Percentiles rank a stretch among this genome's conserved stretches.
phyloP scores from a whole-genome alignment of 352 stramenopile genomes.

The Phytophthora pluvialis region DNA sequence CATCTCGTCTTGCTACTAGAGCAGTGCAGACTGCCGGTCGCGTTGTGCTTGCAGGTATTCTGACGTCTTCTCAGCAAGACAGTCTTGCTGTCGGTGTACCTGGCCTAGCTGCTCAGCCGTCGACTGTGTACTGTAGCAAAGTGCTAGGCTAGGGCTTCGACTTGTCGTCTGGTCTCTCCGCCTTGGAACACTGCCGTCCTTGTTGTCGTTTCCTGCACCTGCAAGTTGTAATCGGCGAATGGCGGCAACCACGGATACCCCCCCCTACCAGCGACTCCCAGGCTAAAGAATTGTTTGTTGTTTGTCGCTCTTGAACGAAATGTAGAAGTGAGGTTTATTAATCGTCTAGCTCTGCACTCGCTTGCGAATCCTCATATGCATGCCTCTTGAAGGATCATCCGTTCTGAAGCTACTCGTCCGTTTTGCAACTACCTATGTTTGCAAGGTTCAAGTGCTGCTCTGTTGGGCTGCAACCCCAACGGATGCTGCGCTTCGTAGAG shows the following conservation, averaged over 20 bases:
- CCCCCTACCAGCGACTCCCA: background rate
- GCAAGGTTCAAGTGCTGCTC: too few relatives aligned
- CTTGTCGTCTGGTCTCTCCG: constrained; percentile 2
- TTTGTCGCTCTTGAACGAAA: too few relatives aligned
- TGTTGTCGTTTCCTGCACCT: background rate
- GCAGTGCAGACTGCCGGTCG: constrained; percentile 5
- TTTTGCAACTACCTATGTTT: too few relatives aligned
- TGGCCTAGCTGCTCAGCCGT: constrained; percentile 13
- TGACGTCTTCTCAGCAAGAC: background rate
- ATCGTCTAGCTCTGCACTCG: too few relatives aligned
- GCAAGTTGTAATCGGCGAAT: background rate
- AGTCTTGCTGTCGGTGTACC: background rate
- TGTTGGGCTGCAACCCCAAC: too few relatives aligned
- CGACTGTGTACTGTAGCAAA: constrained; percentile 14
- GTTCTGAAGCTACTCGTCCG: too few relatives aligned
- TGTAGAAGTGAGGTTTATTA: too few relatives aligned
- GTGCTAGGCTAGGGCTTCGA: constrained; percentile 17
- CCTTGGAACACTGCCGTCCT: background rate
- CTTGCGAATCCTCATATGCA: too few relatives aligned
- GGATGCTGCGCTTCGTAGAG: too few relatives aligned
- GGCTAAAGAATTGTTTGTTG: constrained; percentile 3
- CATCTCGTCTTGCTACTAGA: background rate
- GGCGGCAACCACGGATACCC: background rate
- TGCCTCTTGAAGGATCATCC: too few relatives aligned
- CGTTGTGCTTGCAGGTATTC: constrained; percentile 17